phyloP scores from a whole-genome alignment of 352 stramenopile genomes.

The Saprolegnia parasitica region DNA sequence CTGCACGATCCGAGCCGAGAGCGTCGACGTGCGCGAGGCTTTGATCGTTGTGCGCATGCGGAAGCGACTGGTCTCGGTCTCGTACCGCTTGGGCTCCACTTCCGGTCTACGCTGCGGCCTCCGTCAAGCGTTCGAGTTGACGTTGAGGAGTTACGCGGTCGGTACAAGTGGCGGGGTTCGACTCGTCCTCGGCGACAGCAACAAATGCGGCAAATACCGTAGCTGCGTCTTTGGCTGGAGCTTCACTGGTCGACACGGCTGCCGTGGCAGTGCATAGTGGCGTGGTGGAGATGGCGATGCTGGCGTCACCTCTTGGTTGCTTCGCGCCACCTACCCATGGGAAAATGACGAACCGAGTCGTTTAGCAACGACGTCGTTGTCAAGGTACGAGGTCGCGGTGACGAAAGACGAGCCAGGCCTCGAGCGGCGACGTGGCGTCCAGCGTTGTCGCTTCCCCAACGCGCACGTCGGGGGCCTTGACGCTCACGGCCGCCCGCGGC shows the following conservation, averaged over 20 bases:
- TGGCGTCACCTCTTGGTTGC: background rate
- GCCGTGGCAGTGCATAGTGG: slow-evolving; percentile 16
- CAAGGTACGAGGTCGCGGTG: background rate
- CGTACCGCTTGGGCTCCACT: background rate
- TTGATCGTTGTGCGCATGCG: slow-evolving; percentile 6
- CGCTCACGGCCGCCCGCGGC: background rate
- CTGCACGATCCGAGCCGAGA: slow-evolving; percentile 20
- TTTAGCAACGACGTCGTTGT: background rate
- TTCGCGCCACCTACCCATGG: background rate
- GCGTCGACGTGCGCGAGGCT: background rate
- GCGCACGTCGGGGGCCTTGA: background rate
- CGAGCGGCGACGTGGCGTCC: slow-evolving; percentile 4
- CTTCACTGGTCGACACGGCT: background rate
- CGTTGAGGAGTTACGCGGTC: background rate
- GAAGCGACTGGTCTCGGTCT: slow-evolving; percentile 14
- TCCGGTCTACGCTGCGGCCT: background rate
- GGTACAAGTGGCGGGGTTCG: background rate
- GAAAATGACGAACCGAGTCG: background rate
- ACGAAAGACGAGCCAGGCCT: slow-evolving; percentile 22
- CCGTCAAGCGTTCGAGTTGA: background rate
- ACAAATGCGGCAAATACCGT: slow-evolving; percentile 1
- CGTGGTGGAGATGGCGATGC: background rate
- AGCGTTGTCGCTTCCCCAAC: background rate
- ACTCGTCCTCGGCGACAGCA: background rate
- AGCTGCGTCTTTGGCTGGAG: slow-evolving; percentile 10